Base-by-base conservation (phyloP, 441 rosid genomes). In the Gossypium davidsonii region DNA sequence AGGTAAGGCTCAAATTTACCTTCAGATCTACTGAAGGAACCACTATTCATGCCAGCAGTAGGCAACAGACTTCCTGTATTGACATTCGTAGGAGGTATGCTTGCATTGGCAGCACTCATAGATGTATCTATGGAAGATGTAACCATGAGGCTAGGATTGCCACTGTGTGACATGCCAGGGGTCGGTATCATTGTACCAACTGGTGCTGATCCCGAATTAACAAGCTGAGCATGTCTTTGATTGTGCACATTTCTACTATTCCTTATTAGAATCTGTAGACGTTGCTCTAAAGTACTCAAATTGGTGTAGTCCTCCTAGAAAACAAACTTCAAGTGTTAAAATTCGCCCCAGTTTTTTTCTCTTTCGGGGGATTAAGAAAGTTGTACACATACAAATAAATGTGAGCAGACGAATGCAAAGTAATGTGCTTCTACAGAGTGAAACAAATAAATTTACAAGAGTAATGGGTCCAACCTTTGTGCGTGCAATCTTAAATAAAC, bases 101-200 rank as follows among this genome's bases (percentile, higher is more conserved):
- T 84, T 61, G 89, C 90, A 78, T 74, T 75, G 15, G 87, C 80
- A 83, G 84, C 76, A 77, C 77, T 85, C 84, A 89, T 83, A 61
- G 87, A 78, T 37, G 91, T 74, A 79, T 90, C 98, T 12, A 80
- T 82, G 48, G 96, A 91, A 70, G 98, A 87, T 18, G 93, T 70
- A 39, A 74, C 84, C 85, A 86, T 80, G 80, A 89, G 12, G 73
- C 80, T 89, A 25, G 93, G 81, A 85, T 85, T 94, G 72, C 86
- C 91, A 77, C 83, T 79, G n/a, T 85, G 92, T 20, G 90, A 81
- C 86, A 96, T 86, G 61, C 99, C 99, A 78, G 99, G 99, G 14
- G 98, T 96, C 37, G 98, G 98, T 77, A 96, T 91, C 99, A 96
- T 96, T 26, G 97, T 86, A 74, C 90, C 89, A 81, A 85, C 78